These are phyloP conservation scores for Peterozyma xylosa DNA, from an alignment of 805 yeast genomes.

Conservation along the genomic window DNA sequence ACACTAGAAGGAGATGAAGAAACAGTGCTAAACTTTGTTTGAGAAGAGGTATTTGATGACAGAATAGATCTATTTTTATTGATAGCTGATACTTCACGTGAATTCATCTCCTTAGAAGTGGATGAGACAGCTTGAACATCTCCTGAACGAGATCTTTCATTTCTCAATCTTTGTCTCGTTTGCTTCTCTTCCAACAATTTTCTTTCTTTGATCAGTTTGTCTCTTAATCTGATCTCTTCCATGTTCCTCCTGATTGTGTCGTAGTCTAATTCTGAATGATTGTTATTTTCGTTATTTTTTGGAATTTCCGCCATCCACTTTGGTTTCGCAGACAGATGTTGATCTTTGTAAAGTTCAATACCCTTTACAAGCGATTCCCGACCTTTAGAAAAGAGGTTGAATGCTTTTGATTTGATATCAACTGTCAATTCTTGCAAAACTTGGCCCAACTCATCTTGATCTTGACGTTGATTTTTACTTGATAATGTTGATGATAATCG, in stretches of 20 bases:
- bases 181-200: slow-evolving; percentile 11
- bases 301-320: slow-evolving; percentile 59
- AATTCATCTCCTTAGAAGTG: not conserved
- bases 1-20: not conserved
- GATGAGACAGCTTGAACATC: too few species aligned
- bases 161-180: not conserved
- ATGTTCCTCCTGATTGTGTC: slow-evolving; percentile 33
- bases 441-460: slow-evolving; percentile 26
- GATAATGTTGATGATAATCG: slow-evolving; percentile 1
- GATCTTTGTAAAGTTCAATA: slow-evolving; percentile 45
- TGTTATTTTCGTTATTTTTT: slow-evolving; percentile 41
- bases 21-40: not conserved
- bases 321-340: slow-evolving; percentile 34
- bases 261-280: slow-evolving; percentile 27
- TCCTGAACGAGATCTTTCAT: not conserved
- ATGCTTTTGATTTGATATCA: slow-evolving; percentile 53
- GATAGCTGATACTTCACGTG: not conserved
- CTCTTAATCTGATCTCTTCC: slow-evolving; percentile 30
- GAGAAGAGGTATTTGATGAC: not conserved
- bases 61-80: not conserved
- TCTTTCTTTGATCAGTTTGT: slow-evolving; percentile 17
- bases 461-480: not conserved
- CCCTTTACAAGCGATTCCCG: slow-evolving; percentile 55
- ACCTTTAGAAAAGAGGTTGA: slow-evolving; percentile 50
- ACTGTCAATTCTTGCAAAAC: slow-evolving; percentile 46